These are phyloP conservation scores for Lactifluus piperatus DNA, from an alignment of 768 basidiomycete species.

Conservation along the genomic window DNA sequence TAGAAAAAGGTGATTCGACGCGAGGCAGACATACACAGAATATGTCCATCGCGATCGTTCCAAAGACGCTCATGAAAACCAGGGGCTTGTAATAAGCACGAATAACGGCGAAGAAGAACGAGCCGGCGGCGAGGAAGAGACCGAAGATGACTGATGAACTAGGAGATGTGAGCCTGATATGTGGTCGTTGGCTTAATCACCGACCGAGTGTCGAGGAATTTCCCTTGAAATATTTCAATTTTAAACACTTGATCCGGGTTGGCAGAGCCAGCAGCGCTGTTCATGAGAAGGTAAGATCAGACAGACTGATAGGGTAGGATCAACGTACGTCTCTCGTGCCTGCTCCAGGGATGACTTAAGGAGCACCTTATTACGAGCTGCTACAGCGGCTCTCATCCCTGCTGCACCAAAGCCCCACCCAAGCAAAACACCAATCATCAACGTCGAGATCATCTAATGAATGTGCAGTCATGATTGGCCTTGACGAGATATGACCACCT, in stretches of 20 bases:
- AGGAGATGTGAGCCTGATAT: background rate
- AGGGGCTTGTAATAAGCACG: conserved; percentile 41
- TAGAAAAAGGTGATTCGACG: background rate
- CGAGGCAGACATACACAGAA: conserved; percentile 29
- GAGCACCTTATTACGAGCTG: conserved; percentile 30
- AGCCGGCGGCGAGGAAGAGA: conserved; percentile 39
- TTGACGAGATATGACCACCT: conserved; percentile 19
- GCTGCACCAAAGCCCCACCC: conserved; percentile 51
- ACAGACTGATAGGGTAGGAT: background rate
- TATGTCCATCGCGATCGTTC: conserved; percentile 38
- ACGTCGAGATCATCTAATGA: conserved; percentile 31
- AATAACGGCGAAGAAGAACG: conserved; percentile 36
- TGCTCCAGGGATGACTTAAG: conserved; percentile 25
- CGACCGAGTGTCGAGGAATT: conserved; percentile 39
- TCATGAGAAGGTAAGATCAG: background rate
- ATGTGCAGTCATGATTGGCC: background rate
- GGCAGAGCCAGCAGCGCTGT: conserved; percentile 29
- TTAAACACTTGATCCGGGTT: conserved; percentile 34
- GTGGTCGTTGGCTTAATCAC: background rate
- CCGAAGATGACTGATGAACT: conserved; percentile 40
- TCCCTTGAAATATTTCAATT: conserved; percentile 38
- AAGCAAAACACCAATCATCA: conserved; percentile 38
- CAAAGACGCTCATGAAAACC: conserved; percentile 37
- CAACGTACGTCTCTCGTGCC: conserved; percentile 27
- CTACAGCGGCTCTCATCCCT: conserved; percentile 42